Conservation (phyloP, 2,329 filamentous ascomycete species). For the Beauveria bassiana region DNA sequence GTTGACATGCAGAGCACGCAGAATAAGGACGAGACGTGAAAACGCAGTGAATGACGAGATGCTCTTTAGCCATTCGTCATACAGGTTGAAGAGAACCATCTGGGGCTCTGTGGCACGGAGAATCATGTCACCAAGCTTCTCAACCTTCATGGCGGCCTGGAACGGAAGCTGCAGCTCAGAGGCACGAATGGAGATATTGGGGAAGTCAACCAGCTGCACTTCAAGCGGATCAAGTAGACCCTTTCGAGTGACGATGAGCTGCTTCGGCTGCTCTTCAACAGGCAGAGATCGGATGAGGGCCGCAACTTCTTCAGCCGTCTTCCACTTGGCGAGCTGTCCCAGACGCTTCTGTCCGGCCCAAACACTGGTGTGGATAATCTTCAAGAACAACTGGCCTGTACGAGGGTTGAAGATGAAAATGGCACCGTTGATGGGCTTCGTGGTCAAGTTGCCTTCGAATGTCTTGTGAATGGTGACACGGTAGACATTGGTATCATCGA, state of each 20-base stretch:
- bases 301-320: slow-evolving; percentile 98
- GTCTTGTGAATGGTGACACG: slow-evolving; percentile 99
- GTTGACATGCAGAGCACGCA: slow-evolving; percentile 93
- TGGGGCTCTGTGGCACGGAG: slow-evolving; percentile 96
- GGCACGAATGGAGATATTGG: slow-evolving; percentile 96
- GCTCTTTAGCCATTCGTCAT: slow-evolving; percentile 97
- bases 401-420: slow-evolving; percentile 99
- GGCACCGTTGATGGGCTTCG: slow-evolving; percentile 97
- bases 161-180: slow-evolving; percentile 96
- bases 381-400: slow-evolving; percentile 93
- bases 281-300: slow-evolving; percentile 91
- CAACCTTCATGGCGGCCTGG: slow-evolving; percentile 99
- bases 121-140: slow-evolving; percentile 99
- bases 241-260: slow-evolving; percentile 96
- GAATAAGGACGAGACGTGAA: slow-evolving; percentile 85
- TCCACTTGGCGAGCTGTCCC: slow-evolving; percentile 97
- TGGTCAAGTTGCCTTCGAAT: slow-evolving; percentile 97
- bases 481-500: slow-evolving; percentile 98
- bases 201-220: slow-evolving; percentile 95
- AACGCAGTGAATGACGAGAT: slow-evolving; percentile 99
- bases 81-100: slow-evolving; percentile 98
- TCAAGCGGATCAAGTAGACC: slow-evolving; percentile 94
- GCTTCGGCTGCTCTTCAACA: slow-evolving; percentile 96
- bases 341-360: slow-evolving; percentile 99
- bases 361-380: slow-evolving; percentile 98